Percentiles rank a stretch among this genome's conserved stretches.
Conservation (phyloP, 2,329 filamentous ascomycete genomes). For the Alternaria panax region DNA sequence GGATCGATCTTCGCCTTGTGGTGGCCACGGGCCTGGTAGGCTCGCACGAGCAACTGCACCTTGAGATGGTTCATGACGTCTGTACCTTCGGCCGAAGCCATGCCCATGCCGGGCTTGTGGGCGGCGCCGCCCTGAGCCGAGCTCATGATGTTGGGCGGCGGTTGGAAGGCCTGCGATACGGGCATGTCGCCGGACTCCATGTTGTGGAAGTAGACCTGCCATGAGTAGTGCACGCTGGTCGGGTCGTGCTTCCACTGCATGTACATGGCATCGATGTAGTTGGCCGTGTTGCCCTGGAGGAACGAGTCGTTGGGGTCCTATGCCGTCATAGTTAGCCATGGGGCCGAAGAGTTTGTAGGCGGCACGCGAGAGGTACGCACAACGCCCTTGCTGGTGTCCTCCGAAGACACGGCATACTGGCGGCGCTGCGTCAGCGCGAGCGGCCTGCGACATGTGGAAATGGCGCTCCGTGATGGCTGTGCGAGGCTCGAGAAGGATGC, state of each 20-base stretch:
- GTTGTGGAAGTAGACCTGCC: slow-evolving; percentile 99
- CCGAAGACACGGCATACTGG: slow-evolving; percentile 65
- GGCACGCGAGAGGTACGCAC: slow-evolving; percentile 52
- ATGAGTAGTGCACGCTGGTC: slow-evolving; percentile 92
- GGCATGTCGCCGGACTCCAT: slow-evolving; percentile 99
- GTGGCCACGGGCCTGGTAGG: slow-evolving; percentile 96
- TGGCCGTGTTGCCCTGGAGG: slow-evolving; percentile 93
- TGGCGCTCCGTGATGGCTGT: slow-evolving; percentile 49
- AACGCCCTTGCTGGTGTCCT: slow-evolving; percentile 67
- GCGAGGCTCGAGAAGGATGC: slow-evolving; percentile 54
- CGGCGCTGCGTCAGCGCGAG: slow-evolving; percentile 59
- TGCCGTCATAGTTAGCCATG: slow-evolving; percentile 39
- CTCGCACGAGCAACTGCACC: slow-evolving; percentile 94
- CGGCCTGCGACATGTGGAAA: slow-evolving; percentile 58
- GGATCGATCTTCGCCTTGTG: slow-evolving; percentile 99
- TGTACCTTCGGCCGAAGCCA: slow-evolving; percentile 71
- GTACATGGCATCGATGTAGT: slow-evolving; percentile 99
- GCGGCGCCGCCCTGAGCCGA: slow-evolving; percentile 77
- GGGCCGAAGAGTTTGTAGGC: slow-evolving; percentile 19
- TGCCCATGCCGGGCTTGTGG: slow-evolving; percentile 72
- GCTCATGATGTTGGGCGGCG: slow-evolving; percentile 89
- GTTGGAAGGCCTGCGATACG: slow-evolving; percentile 94
- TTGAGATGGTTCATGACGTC: slow-evolving; percentile 97
- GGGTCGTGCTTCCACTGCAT: slow-evolving; percentile 96
- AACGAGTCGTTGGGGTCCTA: slow-evolving; percentile 93